Evolutionary conservation across 208 protist species (phyloP).

Genomic region (Trichomonas vaginalis): DNA sequence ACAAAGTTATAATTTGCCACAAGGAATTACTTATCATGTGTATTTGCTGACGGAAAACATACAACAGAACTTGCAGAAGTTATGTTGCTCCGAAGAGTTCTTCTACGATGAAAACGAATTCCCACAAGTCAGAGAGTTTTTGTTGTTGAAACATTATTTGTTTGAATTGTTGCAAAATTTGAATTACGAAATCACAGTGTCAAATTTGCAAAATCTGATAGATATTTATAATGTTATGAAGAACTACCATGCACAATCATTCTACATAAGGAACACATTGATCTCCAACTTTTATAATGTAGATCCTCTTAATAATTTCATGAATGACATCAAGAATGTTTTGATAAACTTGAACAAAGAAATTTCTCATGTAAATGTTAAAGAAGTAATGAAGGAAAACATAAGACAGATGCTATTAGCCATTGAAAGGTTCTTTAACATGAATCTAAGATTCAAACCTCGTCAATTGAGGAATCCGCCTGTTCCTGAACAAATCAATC

Average conservation of each 20-base stretch:
- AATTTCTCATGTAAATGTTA: not conserved
- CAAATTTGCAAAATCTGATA: too few species aligned
- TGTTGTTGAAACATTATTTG: not conserved
- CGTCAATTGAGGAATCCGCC: not conserved
- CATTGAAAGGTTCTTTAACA: not conserved
- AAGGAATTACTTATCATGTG: not conserved
- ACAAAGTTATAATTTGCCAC: not conserved
- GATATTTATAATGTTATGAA: too few species aligned
- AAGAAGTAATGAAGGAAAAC: not conserved
- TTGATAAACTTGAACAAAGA: not conserved
- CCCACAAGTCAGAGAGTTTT: not conserved
- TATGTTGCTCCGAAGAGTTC: not conserved
- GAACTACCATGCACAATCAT: too few species aligned
- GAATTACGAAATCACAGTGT: too few species aligned
- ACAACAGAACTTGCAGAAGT: not conserved
- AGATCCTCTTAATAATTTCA: not conserved
- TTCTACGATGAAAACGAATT: not conserved
- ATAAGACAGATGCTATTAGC: not conserved
- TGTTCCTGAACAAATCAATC: not conserved
- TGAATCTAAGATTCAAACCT: not conserved
- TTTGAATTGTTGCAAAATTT: not conserved
- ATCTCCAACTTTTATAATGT: not conserved
- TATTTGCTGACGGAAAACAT: not conserved
- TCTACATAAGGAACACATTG: too few species aligned
- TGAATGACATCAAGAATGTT: not conserved